Evolutionary conservation across 331 rosid genomes (phyloP).

Genomic region (Malus hybrid): DNA sequence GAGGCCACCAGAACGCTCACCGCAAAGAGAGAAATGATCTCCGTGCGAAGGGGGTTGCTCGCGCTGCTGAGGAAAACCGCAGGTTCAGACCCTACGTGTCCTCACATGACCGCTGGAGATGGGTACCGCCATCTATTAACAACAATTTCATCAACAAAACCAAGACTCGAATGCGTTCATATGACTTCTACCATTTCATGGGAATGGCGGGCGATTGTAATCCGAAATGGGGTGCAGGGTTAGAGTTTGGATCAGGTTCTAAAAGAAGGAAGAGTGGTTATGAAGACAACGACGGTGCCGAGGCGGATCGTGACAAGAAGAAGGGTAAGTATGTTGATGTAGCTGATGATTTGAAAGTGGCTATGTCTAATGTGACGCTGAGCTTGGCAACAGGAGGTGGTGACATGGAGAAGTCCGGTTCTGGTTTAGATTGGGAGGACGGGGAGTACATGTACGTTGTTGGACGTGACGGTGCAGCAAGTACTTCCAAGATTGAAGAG

Average conservation of each 20-base stretch:
- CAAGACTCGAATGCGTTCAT: background rate
- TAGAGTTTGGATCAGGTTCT: background rate
- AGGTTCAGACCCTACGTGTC: background rate
- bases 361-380: background rate
- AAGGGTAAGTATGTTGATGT: background rate
- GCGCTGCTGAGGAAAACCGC: background rate
- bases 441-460: background rate
- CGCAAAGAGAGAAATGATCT: background rate
- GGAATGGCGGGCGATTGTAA: background rate
- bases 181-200: background rate
- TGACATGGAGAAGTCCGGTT: background rate
- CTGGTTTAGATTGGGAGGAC: background rate
- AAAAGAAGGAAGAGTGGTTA: too few relatives aligned
- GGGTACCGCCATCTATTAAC: background rate
- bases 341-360: background rate
- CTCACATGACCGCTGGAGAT: background rate
- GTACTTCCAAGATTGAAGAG: background rate
- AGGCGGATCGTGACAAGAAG: background rate
- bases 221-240: background rate
- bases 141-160: background rate
- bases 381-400: background rate
- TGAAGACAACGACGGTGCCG: too few relatives aligned
- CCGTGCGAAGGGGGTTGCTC: too few relatives aligned
- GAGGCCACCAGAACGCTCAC: constrained; percentile 42
- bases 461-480: background rate